These are phyloP conservation scores for Trematosphaeria pertusa DNA, from an alignment of 2,329 filamentous ascomycete genomes.

Conservation along the genomic window DNA sequence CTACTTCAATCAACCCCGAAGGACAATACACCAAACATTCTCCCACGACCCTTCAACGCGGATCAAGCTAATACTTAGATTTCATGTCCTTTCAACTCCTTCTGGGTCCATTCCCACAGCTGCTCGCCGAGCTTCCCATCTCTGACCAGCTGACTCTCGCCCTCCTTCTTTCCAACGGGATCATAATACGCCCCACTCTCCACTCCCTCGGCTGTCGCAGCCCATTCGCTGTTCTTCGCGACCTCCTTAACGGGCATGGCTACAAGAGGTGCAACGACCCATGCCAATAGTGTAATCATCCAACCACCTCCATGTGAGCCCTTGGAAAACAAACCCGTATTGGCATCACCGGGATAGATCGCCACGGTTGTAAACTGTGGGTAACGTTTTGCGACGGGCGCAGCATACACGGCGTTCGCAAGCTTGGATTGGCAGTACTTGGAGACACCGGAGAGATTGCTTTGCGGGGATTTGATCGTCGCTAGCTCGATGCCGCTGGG, in stretches of 20 bases:
- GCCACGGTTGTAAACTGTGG: constrained; percentile 49
- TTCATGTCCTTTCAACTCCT: constrained; percentile 19
- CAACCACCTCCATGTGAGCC: background rate
- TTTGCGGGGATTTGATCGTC: constrained; percentile 28
- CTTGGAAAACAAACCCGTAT: constrained; percentile 34
- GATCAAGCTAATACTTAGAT: background rate
- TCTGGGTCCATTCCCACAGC: constrained; percentile 32
- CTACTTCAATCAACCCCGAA: background rate
- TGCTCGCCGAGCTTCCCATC: constrained; percentile 22
- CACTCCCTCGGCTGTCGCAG: constrained; percentile 43
- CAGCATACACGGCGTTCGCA: constrained; percentile 54
- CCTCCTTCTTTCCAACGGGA: constrained; percentile 39
- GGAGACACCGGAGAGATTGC: background rate
- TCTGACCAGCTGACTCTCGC: constrained; percentile 8
- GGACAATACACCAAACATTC: no score
- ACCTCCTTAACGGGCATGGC: constrained; percentile 43
- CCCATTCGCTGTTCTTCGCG: constrained; percentile 52
- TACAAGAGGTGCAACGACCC: background rate
- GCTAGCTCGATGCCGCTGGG: constrained; percentile 42
- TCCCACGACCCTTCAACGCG: no score
- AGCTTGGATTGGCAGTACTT: constrained; percentile 56
- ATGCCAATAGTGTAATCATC: constrained; percentile 1
- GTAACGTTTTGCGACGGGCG: constrained; percentile 48
- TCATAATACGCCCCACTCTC: constrained; percentile 48
- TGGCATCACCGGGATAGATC: constrained; percentile 55